Conservation (phyloP, 2,329 filamentous ascomycete species). For the Fusarium continuum region DNA sequence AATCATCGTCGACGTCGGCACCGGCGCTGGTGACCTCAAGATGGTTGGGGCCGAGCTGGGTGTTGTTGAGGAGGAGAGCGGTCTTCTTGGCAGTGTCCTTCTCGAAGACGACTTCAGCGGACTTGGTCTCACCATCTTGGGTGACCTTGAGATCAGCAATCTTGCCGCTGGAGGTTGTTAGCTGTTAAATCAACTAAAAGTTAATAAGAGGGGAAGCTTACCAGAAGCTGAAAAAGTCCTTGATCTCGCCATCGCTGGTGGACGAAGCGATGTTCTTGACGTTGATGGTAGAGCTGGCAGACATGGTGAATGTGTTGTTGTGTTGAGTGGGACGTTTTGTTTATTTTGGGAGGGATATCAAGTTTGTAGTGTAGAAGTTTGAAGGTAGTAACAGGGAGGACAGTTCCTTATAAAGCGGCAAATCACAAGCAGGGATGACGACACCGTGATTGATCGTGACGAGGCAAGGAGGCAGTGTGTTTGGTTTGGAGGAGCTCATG, state of each 20-base stretch:
- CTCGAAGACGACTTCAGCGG: slow-evolving; percentile 93
- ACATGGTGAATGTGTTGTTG: slow-evolving; percentile 55
- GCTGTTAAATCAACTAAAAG: neutral
- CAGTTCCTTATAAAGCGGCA: slow-evolving; percentile 28
- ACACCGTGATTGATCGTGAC: slow-evolving; percentile 33
- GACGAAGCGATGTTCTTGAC: slow-evolving; percentile 87
- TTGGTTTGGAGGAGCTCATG: slow-evolving; percentile 15
- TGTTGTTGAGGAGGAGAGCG: slow-evolving; percentile 95
- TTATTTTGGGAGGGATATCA: slow-evolving; percentile 25
- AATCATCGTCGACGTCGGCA: slow-evolving; percentile 71
- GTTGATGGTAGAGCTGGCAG: slow-evolving; percentile 73
- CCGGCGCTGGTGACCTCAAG: slow-evolving; percentile 77
- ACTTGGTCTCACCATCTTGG: slow-evolving; percentile 73
- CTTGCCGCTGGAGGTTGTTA: slow-evolving; percentile 74
- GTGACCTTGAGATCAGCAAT: slow-evolving; percentile 85
- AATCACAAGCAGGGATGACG: slow-evolving; percentile 30
- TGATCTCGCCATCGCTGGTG: slow-evolving; percentile 90
- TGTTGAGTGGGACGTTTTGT: slow-evolving; percentile 7
- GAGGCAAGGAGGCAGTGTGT: slow-evolving; percentile 31
- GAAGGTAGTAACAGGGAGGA: neutral
- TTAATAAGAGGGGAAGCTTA: slow-evolving; percentile 53
- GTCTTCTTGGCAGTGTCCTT: slow-evolving; percentile 98
- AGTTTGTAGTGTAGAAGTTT: slow-evolving; percentile 11
- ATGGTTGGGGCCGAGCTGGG: slow-evolving; percentile 86
- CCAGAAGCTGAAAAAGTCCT: slow-evolving; percentile 98